Base-by-base conservation (phyloP, 78 protist species). In the Dictyostelium firmibasis region DNA sequence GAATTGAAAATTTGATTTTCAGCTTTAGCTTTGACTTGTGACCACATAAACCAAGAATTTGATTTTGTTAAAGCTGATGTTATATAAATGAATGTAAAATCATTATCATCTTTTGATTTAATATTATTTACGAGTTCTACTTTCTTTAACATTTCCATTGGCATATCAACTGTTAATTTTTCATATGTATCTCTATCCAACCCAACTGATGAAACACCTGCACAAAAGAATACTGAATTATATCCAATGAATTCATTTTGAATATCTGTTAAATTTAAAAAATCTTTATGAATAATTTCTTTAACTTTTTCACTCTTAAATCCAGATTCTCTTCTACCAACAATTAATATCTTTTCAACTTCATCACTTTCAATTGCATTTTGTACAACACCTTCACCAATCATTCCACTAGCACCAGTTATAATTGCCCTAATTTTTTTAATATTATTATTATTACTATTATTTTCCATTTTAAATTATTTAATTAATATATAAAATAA, bases 361-460 rank as follows among this genome's bases (percentile, higher is more conserved):
- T 79, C 43, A 5, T 41, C 69, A 44, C 44, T 27, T 79, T 11
- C 25, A n/a, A 44, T 79, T 20, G 57, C 44, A 4, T 20, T n/a
- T 14, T 44, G 41, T 44, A 41, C 69, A 10, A 79, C 84, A 41
- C 69, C 84, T 27, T 79, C 84, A 1, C 84, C 84, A 11, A 79
- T 14, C 84, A 79, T 79, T 44, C 84, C 84, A 29, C 67, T 79
- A n/a, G 84, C 84, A 47, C 84, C 84, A 13, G 84, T 79, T 23
- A 79, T 79, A 44, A 79, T 79, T 44, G 84, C 70, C 13, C 31
- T 79, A 27, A 79, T 44, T 47, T 44, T 79, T n/a, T n/a, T n/a
- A n/a, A n/a, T n/a, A n/a, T 44, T 38, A n/a, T 53, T 53, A 53
- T 4, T 20, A 18, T 53, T 16, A 53, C 18, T 57, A 57, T 20